Evolutionary conservation across 2,329 filamentous ascomycete species (phyloP), one percentile per base, ranked within the genome.

Genomic region (Colletotrichum spinosum): DNA sequence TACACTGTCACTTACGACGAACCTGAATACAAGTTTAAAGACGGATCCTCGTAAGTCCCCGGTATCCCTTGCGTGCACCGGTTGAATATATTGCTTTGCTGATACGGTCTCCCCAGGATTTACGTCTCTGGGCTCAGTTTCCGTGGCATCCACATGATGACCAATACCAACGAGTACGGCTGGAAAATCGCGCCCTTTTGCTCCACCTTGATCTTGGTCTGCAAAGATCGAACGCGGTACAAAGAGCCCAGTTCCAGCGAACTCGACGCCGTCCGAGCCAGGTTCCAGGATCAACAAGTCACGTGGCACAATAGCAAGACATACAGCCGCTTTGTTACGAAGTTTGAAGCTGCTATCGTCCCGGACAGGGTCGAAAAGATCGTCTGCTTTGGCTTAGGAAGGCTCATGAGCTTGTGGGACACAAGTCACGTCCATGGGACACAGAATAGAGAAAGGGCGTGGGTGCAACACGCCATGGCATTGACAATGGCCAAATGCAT

Each of bases 381-480:
- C 25, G 10, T 60, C 5, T 60, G 50, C 44, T 55, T 60, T 37
- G 58, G 51, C 10, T 13, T 60, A 37, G 51, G 58, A 12, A 44
- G 49, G 10, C 42, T 55, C 25, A 25, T 4, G 25, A 25, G 10
- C 13, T 11, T n/a, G 13, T 13, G 13, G 17, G 9, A 8, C 8
- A n/a, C 8, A n/a, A 4, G 4, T 4, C 4, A 25, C 25, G 12
- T 5, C 35, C 12, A 15, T 38, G 42, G 9, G 9, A 9, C 8
- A 10, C 12, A 13, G 50, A 48, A 6, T 8, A 2, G 35, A 15
- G 9, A 15, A 25, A 25, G 25, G 4, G 25, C 25, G 25, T 25
- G 25, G 25, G 25, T n/a, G 6, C 54, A 63, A 33, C 60, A 63
- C 42, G 39, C 35, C 8, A 37, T 37, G 11, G 55, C 42, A 4